Evolutionary conservation across 306 rosid species (phyloP).

Genomic region (Potentilla sterilis): DNA sequence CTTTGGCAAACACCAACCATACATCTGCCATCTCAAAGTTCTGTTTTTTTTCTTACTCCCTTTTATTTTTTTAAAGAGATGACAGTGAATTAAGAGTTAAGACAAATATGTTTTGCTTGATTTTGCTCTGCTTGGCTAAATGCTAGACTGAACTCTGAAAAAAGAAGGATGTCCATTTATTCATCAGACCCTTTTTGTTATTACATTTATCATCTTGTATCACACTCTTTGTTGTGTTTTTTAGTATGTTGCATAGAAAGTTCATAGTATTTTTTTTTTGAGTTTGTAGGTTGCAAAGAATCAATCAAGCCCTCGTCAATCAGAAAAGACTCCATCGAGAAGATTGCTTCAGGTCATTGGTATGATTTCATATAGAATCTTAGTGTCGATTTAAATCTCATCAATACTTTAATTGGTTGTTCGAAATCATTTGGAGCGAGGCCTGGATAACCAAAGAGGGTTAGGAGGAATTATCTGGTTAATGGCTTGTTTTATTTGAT

Average conservation of each 20-base stretch:
- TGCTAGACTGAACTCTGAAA: not conserved
- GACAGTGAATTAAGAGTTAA: not conserved
- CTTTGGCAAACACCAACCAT: not conserved
- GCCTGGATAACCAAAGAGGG: not conserved
- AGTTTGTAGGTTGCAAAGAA: conserved; percentile 56
- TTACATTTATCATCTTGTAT: conserved; percentile 2
- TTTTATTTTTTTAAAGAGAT: not conserved
- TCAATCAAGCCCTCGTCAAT: conserved; percentile 65
- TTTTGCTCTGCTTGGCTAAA: not conserved
- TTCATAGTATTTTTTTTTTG: conserved; percentile 22
- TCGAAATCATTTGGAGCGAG: not conserved
- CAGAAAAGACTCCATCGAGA: conserved; percentile 58
- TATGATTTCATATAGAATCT: conserved; percentile 40
- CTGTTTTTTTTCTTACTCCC: not conserved
- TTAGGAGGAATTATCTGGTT: not conserved
- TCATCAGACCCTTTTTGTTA: not conserved
- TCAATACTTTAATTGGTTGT: not conserved
- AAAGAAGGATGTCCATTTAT: not conserved
- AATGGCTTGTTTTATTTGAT: not conserved
- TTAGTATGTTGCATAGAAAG: conserved; percentile 23
- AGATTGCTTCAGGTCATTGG: conserved; percentile 95
- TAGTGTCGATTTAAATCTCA: not conserved
- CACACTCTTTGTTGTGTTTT: conserved; percentile 8
- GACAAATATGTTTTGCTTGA: not conserved
- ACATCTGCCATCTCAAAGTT: not conserved